These are phyloP conservation scores for Bryoglossum gracile DNA, from an alignment of 495 filamentous ascomycete species.

Conservation along the genomic window DNA sequence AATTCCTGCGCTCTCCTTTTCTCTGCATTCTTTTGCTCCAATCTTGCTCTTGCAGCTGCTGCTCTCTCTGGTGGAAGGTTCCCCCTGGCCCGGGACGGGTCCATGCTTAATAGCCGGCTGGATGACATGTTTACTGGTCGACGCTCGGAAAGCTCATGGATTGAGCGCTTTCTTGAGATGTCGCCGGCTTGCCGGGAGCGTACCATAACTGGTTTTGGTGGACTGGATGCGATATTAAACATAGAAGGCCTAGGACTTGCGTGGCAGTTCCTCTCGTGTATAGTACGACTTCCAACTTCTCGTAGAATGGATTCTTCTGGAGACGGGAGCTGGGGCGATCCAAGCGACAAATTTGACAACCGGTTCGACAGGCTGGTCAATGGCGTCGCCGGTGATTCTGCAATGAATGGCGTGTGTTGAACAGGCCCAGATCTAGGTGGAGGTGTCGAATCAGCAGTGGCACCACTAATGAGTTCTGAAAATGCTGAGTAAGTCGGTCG, in stretches of 20 bases:
- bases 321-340: conserved; percentile 13
- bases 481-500: conserved; percentile 11
- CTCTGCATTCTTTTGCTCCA: conserved; percentile 47
- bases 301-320: conserved; percentile 11
- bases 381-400: conserved; percentile 1
- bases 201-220: conserved; percentile 24
- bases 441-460: conserved; percentile 10
- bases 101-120: conserved; percentile 24
- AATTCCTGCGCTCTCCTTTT: conserved; percentile 23
- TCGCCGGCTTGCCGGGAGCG: conserved; percentile 29
- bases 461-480: conserved; percentile 20
- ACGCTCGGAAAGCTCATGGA: conserved; percentile 22
- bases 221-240: conserved; percentile 22
- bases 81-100: conserved; percentile 32
- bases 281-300: neutral
- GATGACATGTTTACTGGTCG: conserved; percentile 27
- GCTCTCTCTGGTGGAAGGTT: conserved; percentile 50
- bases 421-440: conserved; percentile 3
- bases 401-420: conserved; percentile 11
- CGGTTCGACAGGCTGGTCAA: conserved; percentile 6
- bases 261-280: conserved; percentile 13
- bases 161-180: conserved; percentile 25
- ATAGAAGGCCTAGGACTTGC: conserved; percentile 24
- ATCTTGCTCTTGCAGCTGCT: conserved; percentile 55
- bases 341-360: conserved; percentile 11